Base-by-base conservation (phyloP, 108 stramenopile species). In the Hondaea fermentalgiana region DNA sequence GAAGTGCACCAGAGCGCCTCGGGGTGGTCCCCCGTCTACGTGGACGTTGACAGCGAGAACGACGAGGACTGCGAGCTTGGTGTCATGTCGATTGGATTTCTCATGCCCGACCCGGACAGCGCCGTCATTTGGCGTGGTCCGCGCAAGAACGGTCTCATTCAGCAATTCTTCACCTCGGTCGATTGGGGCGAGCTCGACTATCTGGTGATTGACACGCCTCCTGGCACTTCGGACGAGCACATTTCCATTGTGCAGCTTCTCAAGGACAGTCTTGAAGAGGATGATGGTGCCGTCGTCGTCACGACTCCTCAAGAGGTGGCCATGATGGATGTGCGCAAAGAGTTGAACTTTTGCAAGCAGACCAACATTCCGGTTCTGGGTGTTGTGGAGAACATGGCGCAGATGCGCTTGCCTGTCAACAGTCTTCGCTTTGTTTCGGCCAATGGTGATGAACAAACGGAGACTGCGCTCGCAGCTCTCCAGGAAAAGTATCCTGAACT, bases 71-170 rank as follows among this genome's bases (percentile, higher is more conserved):
- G 76, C 51, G 90, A 91, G 45, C 90, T 99, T 23, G 97, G 96
- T 44, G 97, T 98, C 89, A 98, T 99, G 97, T 96, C 95, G 12
- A 98, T 99, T 88, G 96, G 96, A 5, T 99, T 99, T 90, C 92
- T 99, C 90, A 93, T 99, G 42, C 97, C 96, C 59, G 94, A 96
- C 72, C 91, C 93, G 42, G 97, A 98, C 92, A 94, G 95, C 25
- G 99, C 99, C 8, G 97, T 99, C 12, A 98, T 99, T 5, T 99
- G 99, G 99, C 90, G 99, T 59, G 99, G 98, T 17, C 99, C 99
- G 12, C 91, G 98, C 49, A 99, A 99, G 93, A 99, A 99, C 90
- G 98, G 97, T 16, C 93, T 99, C 28, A 99, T 99, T 92, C 97
- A 98, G 92, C 98, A 99, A 91, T 99, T 99, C 90, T 92, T 99